Base-by-base conservation (phyloP, 371 early-diverging fungal species). In the Apophysomyces elegans region DNA sequence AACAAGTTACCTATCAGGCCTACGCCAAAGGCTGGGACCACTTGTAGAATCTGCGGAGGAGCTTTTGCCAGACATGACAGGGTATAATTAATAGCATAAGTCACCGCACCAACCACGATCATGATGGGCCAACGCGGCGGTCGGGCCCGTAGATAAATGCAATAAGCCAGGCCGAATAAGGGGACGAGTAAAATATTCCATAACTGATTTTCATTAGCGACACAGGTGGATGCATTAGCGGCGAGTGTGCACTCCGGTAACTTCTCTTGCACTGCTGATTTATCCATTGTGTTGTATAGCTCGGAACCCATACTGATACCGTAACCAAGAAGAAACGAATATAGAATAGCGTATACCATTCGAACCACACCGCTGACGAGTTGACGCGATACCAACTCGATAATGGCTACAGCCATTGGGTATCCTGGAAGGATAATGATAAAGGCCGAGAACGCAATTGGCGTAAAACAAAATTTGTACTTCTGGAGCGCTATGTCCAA, bases 361-460 rank as follows among this genome's bases (percentile, higher is more conserved):
- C 94, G 87, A 8, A 94, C 89, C 1, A 93, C 91, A 11, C 96
- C 96, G 12, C 93, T 89, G n/a, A 94, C 89, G 61, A 94, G 77
- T 70, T 95, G 94, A 7, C 95, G 84, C 2, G 95, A 92, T 1
- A 91, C 86, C 11, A 96, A 75, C 65, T 96, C 96, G 45, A 93
- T 87, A 63, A 94, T 86, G 11, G 89, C 79, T 21, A 89, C 82
- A 0, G 94, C 90, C 67, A 95, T 88, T 0, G 87, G 76, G 37
- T 89, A 84, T 12, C 93, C 94, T 0, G 93, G 93, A 57, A 92
- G 72, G 9, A 91, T 82, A 21, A 89, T 81, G 35, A 90, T 81
- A 38, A 88, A 80, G 7, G 80, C 71, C 5, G 80, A 64, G 59
- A 80, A 83, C n/a, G 83, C 80, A 50, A 83, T 71, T 3, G 83